These are phyloP conservation scores for Apiotrichum akiyoshidainum DNA, from an alignment of 1,284 basidiomycete genomes.

Conservation along the genomic window DNA sequence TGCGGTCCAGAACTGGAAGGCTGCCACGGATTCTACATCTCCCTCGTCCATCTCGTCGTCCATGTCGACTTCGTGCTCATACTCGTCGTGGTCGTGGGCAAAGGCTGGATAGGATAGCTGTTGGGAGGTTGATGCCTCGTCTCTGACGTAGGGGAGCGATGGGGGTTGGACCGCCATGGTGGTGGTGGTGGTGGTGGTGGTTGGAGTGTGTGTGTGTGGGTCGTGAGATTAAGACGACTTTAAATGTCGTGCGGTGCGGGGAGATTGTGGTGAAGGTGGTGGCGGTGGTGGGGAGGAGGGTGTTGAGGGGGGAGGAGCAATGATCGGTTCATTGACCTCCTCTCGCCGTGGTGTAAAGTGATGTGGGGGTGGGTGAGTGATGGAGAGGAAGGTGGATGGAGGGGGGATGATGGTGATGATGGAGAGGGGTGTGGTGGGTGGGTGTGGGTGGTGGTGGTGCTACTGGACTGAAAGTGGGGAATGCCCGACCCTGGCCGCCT, in stretches of 20 bases:
- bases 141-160: constrained; percentile 44
- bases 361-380: background rate
- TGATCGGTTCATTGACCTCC: background rate
- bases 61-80: constrained; percentile 27
- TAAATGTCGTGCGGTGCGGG: no score
- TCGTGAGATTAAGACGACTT: background rate
- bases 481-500: no score
- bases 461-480: background rate
- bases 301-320: background rate
- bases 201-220: background rate
- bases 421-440: background rate
- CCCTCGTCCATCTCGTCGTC: constrained; percentile 29
- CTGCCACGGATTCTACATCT: constrained; percentile 26
- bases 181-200: background rate
- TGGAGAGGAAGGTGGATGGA: background rate
- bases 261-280: background rate
- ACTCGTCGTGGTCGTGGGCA: constrained; percentile 23
- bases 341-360: background rate
- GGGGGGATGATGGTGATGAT: background rate
- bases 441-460: background rate
- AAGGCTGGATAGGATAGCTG: constrained; percentile 37
- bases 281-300: background rate
- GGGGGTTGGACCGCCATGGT: constrained; percentile 27
- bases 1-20: constrained; percentile 49
- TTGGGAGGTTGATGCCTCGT: constrained; percentile 47